Percentiles rank a stretch among this genome's conserved stretches.
phyloP scores from a whole-genome alignment of 345 rosid genomes.

The Raphanus raphanistrum region DNA sequence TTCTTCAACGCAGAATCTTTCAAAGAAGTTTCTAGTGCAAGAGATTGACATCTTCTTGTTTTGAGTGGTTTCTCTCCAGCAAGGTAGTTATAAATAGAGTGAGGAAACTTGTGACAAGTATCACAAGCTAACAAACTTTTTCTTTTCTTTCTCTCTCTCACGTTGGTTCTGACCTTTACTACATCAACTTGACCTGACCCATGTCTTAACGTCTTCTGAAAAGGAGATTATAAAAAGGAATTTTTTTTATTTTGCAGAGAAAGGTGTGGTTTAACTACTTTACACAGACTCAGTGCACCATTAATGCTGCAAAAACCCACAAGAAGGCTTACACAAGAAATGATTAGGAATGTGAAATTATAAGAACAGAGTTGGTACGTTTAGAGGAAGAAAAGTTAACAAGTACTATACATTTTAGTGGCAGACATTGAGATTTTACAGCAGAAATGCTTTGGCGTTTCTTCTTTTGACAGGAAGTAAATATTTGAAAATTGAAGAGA shows the following conservation, averaged over 20 bases:
- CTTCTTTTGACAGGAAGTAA: slow-evolving; percentile 28
- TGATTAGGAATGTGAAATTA: slow-evolving; percentile 34
- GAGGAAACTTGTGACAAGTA: slow-evolving; percentile 44
- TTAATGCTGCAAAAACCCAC: slow-evolving; percentile 33
- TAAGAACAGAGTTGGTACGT: slow-evolving; percentile 30
- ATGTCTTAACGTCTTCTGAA: slow-evolving; percentile 35
- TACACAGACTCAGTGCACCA: slow-evolving; percentile 46
- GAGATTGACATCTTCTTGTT: slow-evolving; percentile 53
- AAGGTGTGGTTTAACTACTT: slow-evolving; percentile 25
- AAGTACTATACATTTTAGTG: slow-evolving; percentile 43
- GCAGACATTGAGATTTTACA: slow-evolving; percentile 61
- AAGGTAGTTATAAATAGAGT: slow-evolving; percentile 50
- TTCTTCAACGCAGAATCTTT: slow-evolving; percentile 75
- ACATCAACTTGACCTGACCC: slow-evolving; percentile 41
- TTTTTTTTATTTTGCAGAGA: neutral
- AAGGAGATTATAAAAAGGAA: neutral
- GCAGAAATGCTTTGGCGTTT: slow-evolving; percentile 31
- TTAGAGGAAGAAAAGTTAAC: slow-evolving; percentile 20
- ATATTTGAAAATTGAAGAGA: slow-evolving; percentile 25
- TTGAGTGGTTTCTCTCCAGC: slow-evolving; percentile 5
- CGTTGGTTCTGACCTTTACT: slow-evolving; percentile 38
- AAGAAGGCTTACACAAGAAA: slow-evolving; percentile 20
- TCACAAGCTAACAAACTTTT: slow-evolving; percentile 40
- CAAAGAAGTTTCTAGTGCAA: slow-evolving; percentile 69
- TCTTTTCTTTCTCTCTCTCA: slow-evolving; percentile 12